Base-by-base conservation (phyloP, 352 stramenopile species). In the Pythium aquatile region DNA sequence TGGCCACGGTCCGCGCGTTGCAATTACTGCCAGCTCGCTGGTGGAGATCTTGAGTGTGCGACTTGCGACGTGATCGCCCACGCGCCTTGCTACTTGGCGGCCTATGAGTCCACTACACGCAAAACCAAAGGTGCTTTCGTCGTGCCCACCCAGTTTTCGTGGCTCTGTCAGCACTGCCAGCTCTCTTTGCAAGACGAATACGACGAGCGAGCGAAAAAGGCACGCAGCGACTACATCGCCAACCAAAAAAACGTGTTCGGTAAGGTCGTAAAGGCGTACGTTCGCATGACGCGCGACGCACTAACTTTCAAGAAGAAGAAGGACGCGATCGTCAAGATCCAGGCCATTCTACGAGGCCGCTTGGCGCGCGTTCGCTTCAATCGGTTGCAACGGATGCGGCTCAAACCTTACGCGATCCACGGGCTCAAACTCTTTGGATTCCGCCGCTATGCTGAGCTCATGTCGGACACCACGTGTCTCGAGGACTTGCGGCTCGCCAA, bases 1-100 rank as follows among this genome's bases (percentile, higher is more conserved):
- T 85, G 66, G 68, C 56, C 40, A 24, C 73, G 69, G 1, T 64
- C 74, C 1, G 59, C 75, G 37, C 76, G 83, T 9, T 91, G 83
- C 37, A 80, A 90, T 35, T 91, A 90, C 61, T 91, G 83, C 56
- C 72, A 75, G 29, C 75, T 75, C 4, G 74, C 73, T 20, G 83
- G 80, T 26, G 83, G 83, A 13, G 83, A 91, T 42, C 68, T 91
- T 1, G 79, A 81, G 55, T 91, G 83, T 37, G 79, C 77, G 16
- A 79, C 78, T 2, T 91, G 83, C 62, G 74, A 91, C 39, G 75
- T 91, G 1, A 65, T 91, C 11, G 83, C 83, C 2, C 83, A 91
- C 59, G 76, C 80, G 1, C 56, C 55, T 24, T 91, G 83, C 59
- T 91, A 75, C 49, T 49, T 91, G 3, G 33, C 58, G 9, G 77